Conservation (phyloP, 768 basidiomycete species). For the Strobilomyces echinocephalus region DNA sequence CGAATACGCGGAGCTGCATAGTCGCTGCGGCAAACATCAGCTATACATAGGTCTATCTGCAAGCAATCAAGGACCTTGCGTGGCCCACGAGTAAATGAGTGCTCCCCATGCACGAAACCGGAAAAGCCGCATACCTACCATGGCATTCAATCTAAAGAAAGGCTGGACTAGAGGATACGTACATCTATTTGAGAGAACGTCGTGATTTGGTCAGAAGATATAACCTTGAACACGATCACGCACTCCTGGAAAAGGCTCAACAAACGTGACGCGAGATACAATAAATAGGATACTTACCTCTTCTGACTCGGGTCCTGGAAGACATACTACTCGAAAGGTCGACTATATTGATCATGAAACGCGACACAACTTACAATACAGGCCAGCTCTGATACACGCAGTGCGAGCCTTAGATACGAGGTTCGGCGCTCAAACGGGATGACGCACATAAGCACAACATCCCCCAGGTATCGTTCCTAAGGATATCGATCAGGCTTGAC, state of each 20-base stretch:
- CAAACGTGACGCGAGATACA: background rate
- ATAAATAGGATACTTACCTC: constrained; percentile 8
- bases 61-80: constrained; percentile 22
- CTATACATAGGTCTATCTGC: background rate
- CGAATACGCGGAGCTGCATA: constrained; percentile 33
- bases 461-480: constrained; percentile 30
- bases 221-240: constrained; percentile 1
- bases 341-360: background rate
- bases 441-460: constrained; percentile 27
- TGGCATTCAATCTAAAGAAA: background rate
- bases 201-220: background rate
- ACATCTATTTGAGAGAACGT: constrained; percentile 16
- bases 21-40: constrained; percentile 21
- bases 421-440: background rate
- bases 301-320: constrained; percentile 15
- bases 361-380: constrained; percentile 17
- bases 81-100: constrained; percentile 29
- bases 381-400: constrained; percentile 10
- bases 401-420: constrained; percentile 2
- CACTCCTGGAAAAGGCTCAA: constrained; percentile 19
- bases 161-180: background rate
- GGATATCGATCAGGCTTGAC: background rate
- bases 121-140: constrained; percentile 25
- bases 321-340: constrained; percentile 16
- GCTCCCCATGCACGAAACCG: constrained; percentile 32